phyloP scores from a whole-genome alignment of 2,329 filamentous ascomycete species.

The Exophiala lecanii-corni region DNA sequence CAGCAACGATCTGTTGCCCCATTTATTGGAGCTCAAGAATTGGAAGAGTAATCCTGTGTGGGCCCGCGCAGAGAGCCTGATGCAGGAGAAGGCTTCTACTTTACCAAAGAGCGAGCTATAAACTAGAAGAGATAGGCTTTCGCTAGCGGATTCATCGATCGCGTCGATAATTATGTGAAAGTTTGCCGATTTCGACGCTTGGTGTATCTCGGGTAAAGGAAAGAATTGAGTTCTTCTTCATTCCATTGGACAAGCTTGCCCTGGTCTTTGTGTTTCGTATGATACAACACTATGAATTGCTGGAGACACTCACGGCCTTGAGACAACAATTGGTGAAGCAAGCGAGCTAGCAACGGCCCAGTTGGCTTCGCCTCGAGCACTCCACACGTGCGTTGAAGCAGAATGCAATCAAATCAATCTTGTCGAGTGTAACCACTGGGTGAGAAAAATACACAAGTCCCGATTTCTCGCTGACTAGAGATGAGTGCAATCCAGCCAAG shows the following conservation, averaged over 20 bases:
- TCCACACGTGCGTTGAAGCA: no score
- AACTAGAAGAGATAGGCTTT: not conserved
- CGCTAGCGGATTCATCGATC: not conserved
- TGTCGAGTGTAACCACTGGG: no score
- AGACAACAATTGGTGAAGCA: no score
- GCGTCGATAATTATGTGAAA: not conserved
- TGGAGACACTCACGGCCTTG: not conserved
- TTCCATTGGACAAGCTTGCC: not conserved
- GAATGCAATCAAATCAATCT: no score
- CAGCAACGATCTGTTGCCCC: constrained; percentile 69
- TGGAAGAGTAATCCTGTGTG: constrained; percentile 67
- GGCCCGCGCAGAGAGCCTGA: constrained; percentile 75
- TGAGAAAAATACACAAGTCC: no score
- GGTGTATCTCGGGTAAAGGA: not conserved
- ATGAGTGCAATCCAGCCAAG: no score
- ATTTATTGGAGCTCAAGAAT: constrained; percentile 70
- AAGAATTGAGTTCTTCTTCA: constrained; percentile 1
- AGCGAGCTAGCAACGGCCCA: no score
- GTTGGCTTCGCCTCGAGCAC: no score
- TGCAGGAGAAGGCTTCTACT: constrained; percentile 50
- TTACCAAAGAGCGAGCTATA: constrained; percentile 2
- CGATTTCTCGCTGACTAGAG: no score
- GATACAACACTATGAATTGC: not conserved
- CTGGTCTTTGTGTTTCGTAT: not conserved
- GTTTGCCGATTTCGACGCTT: not conserved